These are phyloP conservation scores for Flaveria ramosissima DNA, from an alignment of 129 eudicot species.

Conservation along the genomic window DNA sequence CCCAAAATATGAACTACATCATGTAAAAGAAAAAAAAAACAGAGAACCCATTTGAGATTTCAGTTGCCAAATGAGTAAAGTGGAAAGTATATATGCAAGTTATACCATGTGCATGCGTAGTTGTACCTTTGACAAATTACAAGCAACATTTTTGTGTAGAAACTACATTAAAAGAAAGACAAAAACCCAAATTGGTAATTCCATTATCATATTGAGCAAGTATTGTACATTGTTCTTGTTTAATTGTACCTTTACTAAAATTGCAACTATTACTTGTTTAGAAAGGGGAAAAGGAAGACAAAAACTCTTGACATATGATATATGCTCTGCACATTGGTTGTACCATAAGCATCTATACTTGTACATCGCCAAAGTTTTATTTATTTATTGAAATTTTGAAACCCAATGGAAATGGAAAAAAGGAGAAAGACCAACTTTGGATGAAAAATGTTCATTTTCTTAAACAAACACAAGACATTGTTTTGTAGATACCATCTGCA, in stretches of 20 bases:
- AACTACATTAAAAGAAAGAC: not conserved
- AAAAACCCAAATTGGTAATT: constrained; percentile 8
- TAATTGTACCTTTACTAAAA: constrained; percentile 6
- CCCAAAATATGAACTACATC: constrained; percentile 9
- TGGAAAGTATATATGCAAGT: not conserved
- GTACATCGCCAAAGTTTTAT: no score
- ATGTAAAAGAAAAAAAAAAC: not conserved
- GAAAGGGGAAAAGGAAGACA: no score
- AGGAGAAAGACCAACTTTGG: not conserved
- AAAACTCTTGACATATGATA: no score
- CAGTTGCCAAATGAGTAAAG: not conserved
- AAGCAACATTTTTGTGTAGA: constrained; percentile 9
- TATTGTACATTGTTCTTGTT: not conserved
- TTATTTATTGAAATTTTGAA: not conserved
- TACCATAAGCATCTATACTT: no score
- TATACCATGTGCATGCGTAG: not conserved
- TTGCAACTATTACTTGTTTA: no score
- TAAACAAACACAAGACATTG: not conserved
- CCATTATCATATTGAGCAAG: constrained; percentile 10
- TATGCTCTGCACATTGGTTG: no score
- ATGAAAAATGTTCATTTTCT: not conserved
- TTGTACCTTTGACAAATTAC: constrained; percentile 6
- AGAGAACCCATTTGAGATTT: not conserved
- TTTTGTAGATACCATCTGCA: no score
- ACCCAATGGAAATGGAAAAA: not conserved